Conservation (phyloP, 768 basidiomycete genomes). For the Suillus luteus region DNA sequence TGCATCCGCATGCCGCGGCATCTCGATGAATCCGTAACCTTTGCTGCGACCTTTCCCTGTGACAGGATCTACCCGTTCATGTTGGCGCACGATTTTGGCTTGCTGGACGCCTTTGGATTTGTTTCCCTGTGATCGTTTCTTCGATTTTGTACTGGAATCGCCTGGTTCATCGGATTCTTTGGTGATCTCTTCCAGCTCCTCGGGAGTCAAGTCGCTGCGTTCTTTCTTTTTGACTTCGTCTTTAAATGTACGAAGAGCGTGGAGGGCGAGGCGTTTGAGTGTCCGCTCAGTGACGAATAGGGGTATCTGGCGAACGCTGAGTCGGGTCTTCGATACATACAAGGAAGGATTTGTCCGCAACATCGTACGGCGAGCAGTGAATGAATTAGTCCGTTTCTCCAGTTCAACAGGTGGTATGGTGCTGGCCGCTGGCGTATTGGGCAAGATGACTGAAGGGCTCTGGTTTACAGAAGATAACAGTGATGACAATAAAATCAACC, state of each 20-base stretch:
- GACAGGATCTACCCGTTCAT: slow-evolving; percentile 85
- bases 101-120: slow-evolving; percentile 66
- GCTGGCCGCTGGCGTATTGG: slow-evolving; percentile 79
- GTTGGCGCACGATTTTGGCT: slow-evolving; percentile 88
- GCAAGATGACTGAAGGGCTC: slow-evolving; percentile 74
- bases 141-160: slow-evolving; percentile 26
- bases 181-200: slow-evolving; percentile 63
- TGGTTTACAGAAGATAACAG: slow-evolving; percentile 10
- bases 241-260: slow-evolving; percentile 80
- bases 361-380: slow-evolving; percentile 79
- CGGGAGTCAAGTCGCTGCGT: slow-evolving; percentile 62
- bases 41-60: slow-evolving; percentile 87
- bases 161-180: slow-evolving; percentile 24
- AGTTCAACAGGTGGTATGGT: slow-evolving; percentile 73
- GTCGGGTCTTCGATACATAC: slow-evolving; percentile 91
- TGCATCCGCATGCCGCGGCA: slow-evolving; percentile 86
- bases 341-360: slow-evolving; percentile 91
- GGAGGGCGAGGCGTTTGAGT: slow-evolving; percentile 83
- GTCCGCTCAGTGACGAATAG: slow-evolving; percentile 87
- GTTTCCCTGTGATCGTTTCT: slow-evolving; percentile 29
- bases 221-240: slow-evolving; percentile 66
- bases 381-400: slow-evolving; percentile 83
- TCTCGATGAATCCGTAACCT: slow-evolving; percentile 95
- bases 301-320: slow-evolving; percentile 92
- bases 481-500: slow-evolving; percentile 24